Evolutionary conservation across 2,329 filamentous ascomycete species (phyloP), one percentile per base, ranked within the genome.

Genomic region (Verticillium nonalfalfae): DNA sequence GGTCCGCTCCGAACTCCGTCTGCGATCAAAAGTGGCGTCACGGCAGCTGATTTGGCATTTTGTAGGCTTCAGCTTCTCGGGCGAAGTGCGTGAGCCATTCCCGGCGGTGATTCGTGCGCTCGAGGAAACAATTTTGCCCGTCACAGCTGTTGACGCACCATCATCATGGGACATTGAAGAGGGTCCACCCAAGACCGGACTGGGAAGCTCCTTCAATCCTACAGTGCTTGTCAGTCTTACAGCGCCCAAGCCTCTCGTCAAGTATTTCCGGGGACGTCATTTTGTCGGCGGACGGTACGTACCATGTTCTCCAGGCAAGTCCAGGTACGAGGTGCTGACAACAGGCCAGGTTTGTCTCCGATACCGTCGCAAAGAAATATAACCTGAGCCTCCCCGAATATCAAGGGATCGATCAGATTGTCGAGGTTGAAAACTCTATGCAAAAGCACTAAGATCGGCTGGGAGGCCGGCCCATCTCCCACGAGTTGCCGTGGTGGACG

Each of bases 101-200:
- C 88, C 89, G 0, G 81, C 82, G 0, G 90, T 97, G 14, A 96
- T 99, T 68, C 79, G 84, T 63, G 87, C 90, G 7, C 81, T 99
- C 40, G 85, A 92, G 67, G 81, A 87, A 52, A 89, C 90, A 5
- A 82, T 82, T 33, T 70, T 95, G 7, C 90, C 93, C 0, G 90
- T 98, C 0, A 88, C 95, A 2, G 90, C 92, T 2, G 91, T 99
- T 26, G 95, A 99, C 76, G 93, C 91, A 7, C 95, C 95, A 1
- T 96, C 91, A 36, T 95, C 91, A 1, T 99, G 95, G 95, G 87
- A 95, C 73, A 96, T 99, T 61, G 91, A 97, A 70, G 79, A 81
- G 11, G 95, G 95, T 0, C 94, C 94, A 9, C 93, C 93, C 11
- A 77, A 81, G 59, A 85, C 87, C 1, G 94, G 92, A 0, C 82